Conservation (phyloP, 257 asterid species). For the Eustoma russellianum region DNA sequence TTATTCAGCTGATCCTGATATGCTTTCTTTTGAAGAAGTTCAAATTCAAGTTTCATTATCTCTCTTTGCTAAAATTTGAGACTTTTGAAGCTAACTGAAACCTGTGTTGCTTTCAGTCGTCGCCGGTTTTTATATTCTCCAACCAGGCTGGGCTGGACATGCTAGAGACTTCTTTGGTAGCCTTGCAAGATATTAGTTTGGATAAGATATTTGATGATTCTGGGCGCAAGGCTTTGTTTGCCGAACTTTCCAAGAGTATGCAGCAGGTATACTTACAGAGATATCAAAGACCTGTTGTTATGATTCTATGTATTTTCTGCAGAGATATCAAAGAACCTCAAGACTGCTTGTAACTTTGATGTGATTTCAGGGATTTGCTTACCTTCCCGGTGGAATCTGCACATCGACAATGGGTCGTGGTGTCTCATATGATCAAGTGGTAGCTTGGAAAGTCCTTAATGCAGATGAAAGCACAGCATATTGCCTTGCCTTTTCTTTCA, state of each 20-base stretch:
- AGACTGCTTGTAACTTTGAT: background rate
- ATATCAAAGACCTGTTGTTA: no score
- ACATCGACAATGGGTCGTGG: conserved; percentile 97
- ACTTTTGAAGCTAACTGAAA: background rate
- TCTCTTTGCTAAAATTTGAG: background rate
- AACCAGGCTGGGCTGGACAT: conserved; percentile 94
- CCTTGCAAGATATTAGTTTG: conserved; percentile 76
- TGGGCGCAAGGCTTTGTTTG: conserved; percentile 62
- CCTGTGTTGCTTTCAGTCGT: conserved; percentile 38
- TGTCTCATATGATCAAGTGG: conserved; percentile 77
- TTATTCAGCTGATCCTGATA: background rate
- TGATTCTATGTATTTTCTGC: background rate
- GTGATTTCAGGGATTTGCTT: conserved; percentile 51
- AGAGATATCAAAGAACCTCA: background rate
- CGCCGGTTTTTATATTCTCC: conserved; percentile 75
- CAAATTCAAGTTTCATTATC: no score
- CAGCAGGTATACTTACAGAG: conserved; percentile 55
- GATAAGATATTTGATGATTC: conserved; percentile 82
- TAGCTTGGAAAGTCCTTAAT: conserved; percentile 87
- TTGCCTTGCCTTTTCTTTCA: conserved; percentile 84
- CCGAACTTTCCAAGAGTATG: conserved; percentile 82
- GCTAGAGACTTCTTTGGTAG: conserved; percentile 90
- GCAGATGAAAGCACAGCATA: conserved; percentile 61
- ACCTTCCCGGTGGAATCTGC: conserved; percentile 84
- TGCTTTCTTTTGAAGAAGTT: background rate